Base-by-base conservation (phyloP, 192 early-diverging fungal genomes). In the Diversispora epigaea region DNA sequence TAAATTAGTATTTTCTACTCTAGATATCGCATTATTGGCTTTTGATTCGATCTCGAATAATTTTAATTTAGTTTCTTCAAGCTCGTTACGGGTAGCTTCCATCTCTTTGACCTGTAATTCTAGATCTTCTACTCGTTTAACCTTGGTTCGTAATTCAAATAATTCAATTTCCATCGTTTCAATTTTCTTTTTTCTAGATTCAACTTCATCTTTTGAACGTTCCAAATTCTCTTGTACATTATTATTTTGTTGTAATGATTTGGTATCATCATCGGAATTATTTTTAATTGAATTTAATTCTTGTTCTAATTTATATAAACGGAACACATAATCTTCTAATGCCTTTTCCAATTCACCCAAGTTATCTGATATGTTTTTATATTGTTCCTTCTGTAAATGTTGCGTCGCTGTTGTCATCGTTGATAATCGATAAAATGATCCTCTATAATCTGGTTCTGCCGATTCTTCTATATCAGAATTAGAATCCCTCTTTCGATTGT, bases 31-130 rank as follows among this genome's bases (percentile, higher is more conserved):
- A 19, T 66, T 83, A 43, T 77, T 77, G 25, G 21, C 67, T 64
- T 64, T 76, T 54, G 74, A 74, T 76, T 78, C 84, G 58, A 76
- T 70, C 19, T 43, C 76, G 4, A 77, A 70, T 19, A 80, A 56
- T 15, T 75, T 77, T 68, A 65, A 49, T 19, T 79, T 73, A 71
- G 80, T 78, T 58, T 84, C 80, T 8, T 77, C 78, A 3, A 77
- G 52, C 45, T 82, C 78, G 25, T 68, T 50, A 40, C 52, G 40
- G 7, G 71, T 78, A 41, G 21, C 19, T 57, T 75, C 14, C 4
- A 76, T 49, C n/a, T 19, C 14, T 41, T 19, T 70, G n/a, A 12
- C 68, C 14, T 54, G 50, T 54, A 54, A 54, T 32, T 32, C 25
- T 32, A 32, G 25, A 32, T 32, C 25, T 32, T 32, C 25, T 32